These are phyloP conservation scores for Antarctomyces pellizariae DNA, from an alignment of 495 filamentous ascomycete species.

Conservation along the genomic window DNA sequence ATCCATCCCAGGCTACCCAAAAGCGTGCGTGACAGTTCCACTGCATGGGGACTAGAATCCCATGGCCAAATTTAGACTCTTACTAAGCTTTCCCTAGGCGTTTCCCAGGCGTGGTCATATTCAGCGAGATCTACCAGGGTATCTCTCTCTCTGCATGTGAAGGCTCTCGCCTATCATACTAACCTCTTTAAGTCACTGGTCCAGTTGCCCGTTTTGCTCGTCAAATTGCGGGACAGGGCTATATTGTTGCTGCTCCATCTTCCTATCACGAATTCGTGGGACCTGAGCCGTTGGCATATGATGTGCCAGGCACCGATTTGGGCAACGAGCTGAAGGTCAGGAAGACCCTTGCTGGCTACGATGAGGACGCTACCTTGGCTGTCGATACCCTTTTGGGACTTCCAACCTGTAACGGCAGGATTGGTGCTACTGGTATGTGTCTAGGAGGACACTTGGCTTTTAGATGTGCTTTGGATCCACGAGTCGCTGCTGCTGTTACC, in stretches of 20 bases:
- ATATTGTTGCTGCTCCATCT: constrained; percentile 76
- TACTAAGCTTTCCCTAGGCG: constrained; percentile 23
- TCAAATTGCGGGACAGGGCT: constrained; percentile 82
- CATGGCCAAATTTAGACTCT: no score
- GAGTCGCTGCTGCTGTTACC: constrained; percentile 53
- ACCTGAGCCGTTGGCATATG: constrained; percentile 65
- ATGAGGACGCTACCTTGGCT: constrained; percentile 56
- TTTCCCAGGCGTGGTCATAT: constrained; percentile 79
- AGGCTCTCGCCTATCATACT: constrained; percentile 5
- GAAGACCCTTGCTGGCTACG: constrained; percentile 77
- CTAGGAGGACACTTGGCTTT: constrained; percentile 80
- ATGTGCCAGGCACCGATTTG: constrained; percentile 65
- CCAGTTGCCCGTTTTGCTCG: constrained; percentile 79
- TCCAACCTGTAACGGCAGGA: constrained; percentile 58
- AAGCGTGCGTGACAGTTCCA: constrained; percentile 27
- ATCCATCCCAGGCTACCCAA: constrained; percentile 56
- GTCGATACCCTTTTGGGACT: constrained; percentile 54
- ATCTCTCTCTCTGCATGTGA: constrained; percentile 2
- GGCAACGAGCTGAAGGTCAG: constrained; percentile 71
- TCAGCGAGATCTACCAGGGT: constrained; percentile 96
- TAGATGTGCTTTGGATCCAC: constrained; percentile 54
- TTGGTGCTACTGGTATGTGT: constrained; percentile 88
- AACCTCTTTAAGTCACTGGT: constrained; percentile 44
- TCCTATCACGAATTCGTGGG: constrained; percentile 87
- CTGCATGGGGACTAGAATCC: constrained; percentile 4